These are phyloP conservation scores for Venturia nashicola DNA, from an alignment of 2,329 filamentous ascomycete species.

Conservation along the genomic window DNA sequence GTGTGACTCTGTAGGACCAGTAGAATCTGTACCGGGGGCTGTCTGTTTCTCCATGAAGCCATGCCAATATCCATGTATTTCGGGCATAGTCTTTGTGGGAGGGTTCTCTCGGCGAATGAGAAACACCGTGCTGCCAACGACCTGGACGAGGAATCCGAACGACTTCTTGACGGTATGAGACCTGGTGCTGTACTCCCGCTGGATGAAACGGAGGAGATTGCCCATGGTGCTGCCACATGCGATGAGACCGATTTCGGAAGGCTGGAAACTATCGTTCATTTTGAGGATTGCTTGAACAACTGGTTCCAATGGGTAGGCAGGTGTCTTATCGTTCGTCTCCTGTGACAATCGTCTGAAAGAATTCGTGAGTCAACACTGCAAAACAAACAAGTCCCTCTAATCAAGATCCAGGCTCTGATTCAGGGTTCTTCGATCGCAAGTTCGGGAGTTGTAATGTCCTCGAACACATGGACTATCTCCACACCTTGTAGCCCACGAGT, in stretches of 20 bases:
- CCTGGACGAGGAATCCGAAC: conserved; percentile 49
- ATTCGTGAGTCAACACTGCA: not conserved
- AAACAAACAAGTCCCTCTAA: too few relatives aligned
- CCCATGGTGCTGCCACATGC: conserved; percentile 50
- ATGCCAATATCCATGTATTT: not conserved
- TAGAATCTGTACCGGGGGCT: not conserved
- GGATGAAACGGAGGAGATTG: conserved; percentile 44
- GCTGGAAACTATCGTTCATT: conserved; percentile 20
- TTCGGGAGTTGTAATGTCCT: too few relatives aligned
- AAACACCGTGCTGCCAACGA: conserved; percentile 46
- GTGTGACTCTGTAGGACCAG: conserved; percentile 16
- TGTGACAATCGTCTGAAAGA: not conserved
- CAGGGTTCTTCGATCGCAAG: too few relatives aligned
- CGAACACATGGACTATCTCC: too few relatives aligned
- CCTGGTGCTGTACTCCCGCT: conserved; percentile 22
- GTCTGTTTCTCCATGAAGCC: not conserved
- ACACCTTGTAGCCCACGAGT: too few relatives aligned
- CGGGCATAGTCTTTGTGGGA: conserved; percentile 24
- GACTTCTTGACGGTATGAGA: conserved; percentile 20
- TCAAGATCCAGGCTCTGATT: too few relatives aligned
- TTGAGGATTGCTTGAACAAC: conserved; percentile 32
- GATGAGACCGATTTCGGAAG: conserved; percentile 39
- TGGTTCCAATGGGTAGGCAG: conserved; percentile 39
- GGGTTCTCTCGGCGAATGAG: conserved; percentile 50
- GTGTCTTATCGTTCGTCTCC: conserved; percentile 11